A percentile compares a stretch with the other conserved stretches of the same genome.
Conservation (phyloP, 192 early-diverging fungal species). For the Pilaira anomala region DNA sequence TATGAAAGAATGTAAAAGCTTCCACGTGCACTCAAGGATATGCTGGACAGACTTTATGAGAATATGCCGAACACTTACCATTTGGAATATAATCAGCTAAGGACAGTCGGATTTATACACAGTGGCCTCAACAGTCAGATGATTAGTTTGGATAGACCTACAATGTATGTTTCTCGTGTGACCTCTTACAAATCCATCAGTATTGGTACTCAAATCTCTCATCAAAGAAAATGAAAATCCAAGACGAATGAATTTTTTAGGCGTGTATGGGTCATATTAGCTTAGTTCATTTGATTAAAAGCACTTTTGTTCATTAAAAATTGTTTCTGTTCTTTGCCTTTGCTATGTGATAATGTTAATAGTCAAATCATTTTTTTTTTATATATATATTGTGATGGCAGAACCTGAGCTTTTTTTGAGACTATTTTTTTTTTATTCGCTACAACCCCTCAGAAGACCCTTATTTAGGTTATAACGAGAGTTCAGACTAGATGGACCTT, state of each 20-base stretch:
- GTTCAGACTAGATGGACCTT: background rate
- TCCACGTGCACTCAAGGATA: slow-evolving; percentile 6
- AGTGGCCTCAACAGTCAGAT: slow-evolving; percentile 6
- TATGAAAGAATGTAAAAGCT: slow-evolving; percentile 6
- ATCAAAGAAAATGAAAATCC: slow-evolving; percentile 8
- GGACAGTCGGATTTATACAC: slow-evolving; percentile 8
- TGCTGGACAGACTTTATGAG: slow-evolving; percentile 8
- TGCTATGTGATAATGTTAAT: slow-evolving; percentile 6
- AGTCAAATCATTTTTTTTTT: background rate
- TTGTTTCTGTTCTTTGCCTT: slow-evolving; percentile 6
- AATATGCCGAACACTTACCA: slow-evolving; percentile 6
- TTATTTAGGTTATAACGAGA: background rate
- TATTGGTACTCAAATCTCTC: slow-evolving; percentile 8
- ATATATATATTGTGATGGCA: too few relatives aligned
- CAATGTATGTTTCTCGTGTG: slow-evolving; percentile 6
- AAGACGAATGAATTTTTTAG: slow-evolving; percentile 8
- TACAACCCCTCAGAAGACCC: slow-evolving; percentile 3
- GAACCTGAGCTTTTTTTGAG: too few relatives aligned
- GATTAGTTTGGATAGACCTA: slow-evolving; percentile 6
- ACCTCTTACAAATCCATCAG: slow-evolving; percentile 8
- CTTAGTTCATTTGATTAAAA: slow-evolving; percentile 4
- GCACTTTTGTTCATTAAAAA: slow-evolving; percentile 8
- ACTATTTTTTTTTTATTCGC: slow-evolving; percentile 1
- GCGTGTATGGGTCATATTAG: slow-evolving; percentile 8
- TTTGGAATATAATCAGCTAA: slow-evolving; percentile 1